These are phyloP conservation scores for Sporothrix mexicana DNA, from an alignment of 2,329 filamentous ascomycete species.

Conservation along the genomic window DNA sequence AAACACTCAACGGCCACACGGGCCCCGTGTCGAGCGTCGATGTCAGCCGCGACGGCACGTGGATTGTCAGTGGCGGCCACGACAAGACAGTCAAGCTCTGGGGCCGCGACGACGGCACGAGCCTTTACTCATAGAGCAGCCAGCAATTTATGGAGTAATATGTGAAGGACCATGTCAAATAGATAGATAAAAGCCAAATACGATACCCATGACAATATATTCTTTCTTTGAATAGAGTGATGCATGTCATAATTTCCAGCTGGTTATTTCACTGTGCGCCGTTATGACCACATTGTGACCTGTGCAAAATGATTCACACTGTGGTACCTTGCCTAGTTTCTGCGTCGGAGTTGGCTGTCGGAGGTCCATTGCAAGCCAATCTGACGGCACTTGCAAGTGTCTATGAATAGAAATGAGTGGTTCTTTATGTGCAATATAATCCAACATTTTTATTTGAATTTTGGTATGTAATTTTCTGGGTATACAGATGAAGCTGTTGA, in stretches of 20 bases:
- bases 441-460: neutral
- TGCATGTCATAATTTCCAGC: neutral
- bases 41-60: constrained; percentile 81
- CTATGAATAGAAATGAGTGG: neutral
- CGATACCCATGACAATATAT: constrained; percentile 29
- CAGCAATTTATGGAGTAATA: neutral
- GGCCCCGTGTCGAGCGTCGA: constrained; percentile 92
- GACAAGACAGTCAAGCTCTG: constrained; percentile 96
- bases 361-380: neutral
- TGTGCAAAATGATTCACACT: neutral
- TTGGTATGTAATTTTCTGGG: constrained; percentile 29
- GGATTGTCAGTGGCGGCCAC: constrained; percentile 93
- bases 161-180: neutral
- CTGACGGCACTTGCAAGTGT: neutral
- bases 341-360: constrained; percentile 1
- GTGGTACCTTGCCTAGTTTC: neutral
- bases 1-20: constrained; percentile 86
- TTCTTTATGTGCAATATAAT: neutral
- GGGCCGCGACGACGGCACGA: constrained; percentile 78
- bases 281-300: neutral
- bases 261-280: neutral
- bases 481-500: constrained; percentile 33
- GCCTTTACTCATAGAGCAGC: constrained; percentile 32
- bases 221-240: neutral
- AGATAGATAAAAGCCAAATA: constrained; percentile 15